Base-by-base conservation (phyloP, 129 eudicot genomes). In the Flaveria bidentis region DNA sequence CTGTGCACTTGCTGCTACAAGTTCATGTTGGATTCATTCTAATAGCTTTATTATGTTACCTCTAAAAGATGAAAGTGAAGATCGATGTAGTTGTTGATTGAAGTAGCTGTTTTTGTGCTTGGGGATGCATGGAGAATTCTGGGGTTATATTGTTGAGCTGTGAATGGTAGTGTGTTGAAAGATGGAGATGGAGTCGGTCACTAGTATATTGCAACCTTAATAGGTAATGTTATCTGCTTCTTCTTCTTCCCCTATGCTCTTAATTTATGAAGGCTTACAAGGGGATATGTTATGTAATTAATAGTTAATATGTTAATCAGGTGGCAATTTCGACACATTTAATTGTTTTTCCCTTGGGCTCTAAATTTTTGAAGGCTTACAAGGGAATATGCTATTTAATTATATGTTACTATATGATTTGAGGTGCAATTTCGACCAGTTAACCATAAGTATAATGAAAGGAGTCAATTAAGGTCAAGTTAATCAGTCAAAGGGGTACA, bases 171-270 rank as follows among this genome's bases (percentile, higher is more conserved):
- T 64, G 80, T 51, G 67, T 23, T 46, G 67, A 67, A 77, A 45
- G 69, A 68, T 69, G 76, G 26, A 78, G 51, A 46, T 46, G 77
- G 52, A 58, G 62, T 61, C 67, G 9, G 23, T 13, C 20, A 25
- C 74, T 9, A 9, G 13, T 69, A 47, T 58, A 57, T 78, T 78
- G 60, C 50, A 30, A 45, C 51, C 82, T 44, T 69, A 77, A 67
- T 23, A 77, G 75, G 76, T 58, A 60, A 44, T 45, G 58, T 44
- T 57, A 44, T 58, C 44, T 67, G 67, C 74, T 65, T 67, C 66
- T 64, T 67, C n/a, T 64, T 64, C 53, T 76, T 65, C 5, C 30
- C 30, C 15, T 41, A 53, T 44, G 52, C 33, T 72, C 30, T 18
- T 73, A 58, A 73, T 57, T 63, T 57, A 73, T 73, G 42, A 57